These are phyloP conservation scores for Arthrobotrys conoides DNA, from an alignment of 2,329 filamentous ascomycete species.

Conservation along the genomic window DNA sequence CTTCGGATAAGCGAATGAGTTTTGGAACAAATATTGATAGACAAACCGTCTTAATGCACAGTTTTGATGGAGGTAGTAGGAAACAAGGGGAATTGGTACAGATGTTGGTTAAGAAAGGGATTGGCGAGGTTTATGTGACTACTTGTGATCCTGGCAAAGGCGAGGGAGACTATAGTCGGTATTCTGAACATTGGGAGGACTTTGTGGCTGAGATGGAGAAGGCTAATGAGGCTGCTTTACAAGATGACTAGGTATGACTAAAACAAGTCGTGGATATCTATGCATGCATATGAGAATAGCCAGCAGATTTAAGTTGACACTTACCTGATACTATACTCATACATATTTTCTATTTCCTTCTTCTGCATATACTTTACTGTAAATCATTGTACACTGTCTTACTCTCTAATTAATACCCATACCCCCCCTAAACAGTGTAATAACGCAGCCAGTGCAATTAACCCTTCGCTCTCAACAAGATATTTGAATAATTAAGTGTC, in stretches of 20 bases:
- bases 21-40: conserved; percentile 23
- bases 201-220: conserved; percentile 53
- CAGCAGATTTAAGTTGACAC: background rate
- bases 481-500: no score
- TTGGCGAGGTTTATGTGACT: conserved; percentile 54
- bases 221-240: conserved; percentile 34
- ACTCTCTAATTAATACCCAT: no score
- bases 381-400: no score
- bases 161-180: conserved; percentile 50
- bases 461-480: no score
- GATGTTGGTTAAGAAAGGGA: conserved; percentile 46
- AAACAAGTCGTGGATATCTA: no score
- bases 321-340: no score
- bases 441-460: no score
- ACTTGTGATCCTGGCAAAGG: conserved; percentile 54
- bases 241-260: background rate
- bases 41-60: conserved; percentile 51
- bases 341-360: background rate
- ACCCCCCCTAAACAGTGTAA: no score
- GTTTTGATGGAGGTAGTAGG: conserved; percentile 51
- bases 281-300: no score
- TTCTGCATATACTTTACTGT: no score
- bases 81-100: conserved; percentile 49
- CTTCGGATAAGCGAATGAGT: conserved; percentile 37
- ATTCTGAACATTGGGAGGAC: conserved; percentile 56